These are phyloP conservation scores for Vinca minor DNA, from an alignment of 257 asterid species.

Conservation along the genomic window DNA sequence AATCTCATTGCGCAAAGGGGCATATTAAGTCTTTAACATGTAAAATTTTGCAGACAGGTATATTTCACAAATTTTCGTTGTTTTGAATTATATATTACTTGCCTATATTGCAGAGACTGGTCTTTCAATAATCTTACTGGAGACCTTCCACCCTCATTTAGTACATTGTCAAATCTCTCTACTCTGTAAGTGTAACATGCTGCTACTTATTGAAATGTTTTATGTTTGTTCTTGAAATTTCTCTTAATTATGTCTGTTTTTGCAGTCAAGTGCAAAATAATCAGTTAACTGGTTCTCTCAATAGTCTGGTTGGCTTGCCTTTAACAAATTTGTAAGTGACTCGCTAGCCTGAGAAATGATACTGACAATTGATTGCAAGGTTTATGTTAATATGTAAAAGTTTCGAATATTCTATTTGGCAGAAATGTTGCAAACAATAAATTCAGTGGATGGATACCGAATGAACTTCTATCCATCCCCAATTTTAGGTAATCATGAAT, in stretches of 20 bases:
- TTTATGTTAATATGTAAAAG: slow-evolving; percentile 6
- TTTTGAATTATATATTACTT: slow-evolving; percentile 17
- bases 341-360: neutral
- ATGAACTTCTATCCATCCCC: slow-evolving; percentile 59
- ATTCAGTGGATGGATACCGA: slow-evolving; percentile 92
- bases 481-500: slow-evolving; percentile 51
- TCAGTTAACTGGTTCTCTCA: slow-evolving; percentile 72
- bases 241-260: slow-evolving; percentile 20
- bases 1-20: slow-evolving; percentile 9
- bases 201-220: slow-evolving; percentile 10
- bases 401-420: slow-evolving; percentile 15
- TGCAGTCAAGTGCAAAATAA: slow-evolving; percentile 73
- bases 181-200: slow-evolving; percentile 59
- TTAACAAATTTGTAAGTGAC: slow-evolving; percentile 67
- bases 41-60: too few species aligned
- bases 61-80: too few species aligned
- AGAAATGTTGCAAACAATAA: slow-evolving; percentile 91
- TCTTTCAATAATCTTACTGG: slow-evolving; percentile 82
- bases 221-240: slow-evolving; percentile 16
- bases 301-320: slow-evolving; percentile 62
- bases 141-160: slow-evolving; percentile 74
- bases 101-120: slow-evolving; percentile 55
- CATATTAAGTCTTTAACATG: too few species aligned
- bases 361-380: neutral
- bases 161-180: slow-evolving; percentile 67